These are phyloP conservation scores for Gonapodya sp. DNA, from an alignment of 192 early-diverging fungal species.

Conservation along the genomic window DNA sequence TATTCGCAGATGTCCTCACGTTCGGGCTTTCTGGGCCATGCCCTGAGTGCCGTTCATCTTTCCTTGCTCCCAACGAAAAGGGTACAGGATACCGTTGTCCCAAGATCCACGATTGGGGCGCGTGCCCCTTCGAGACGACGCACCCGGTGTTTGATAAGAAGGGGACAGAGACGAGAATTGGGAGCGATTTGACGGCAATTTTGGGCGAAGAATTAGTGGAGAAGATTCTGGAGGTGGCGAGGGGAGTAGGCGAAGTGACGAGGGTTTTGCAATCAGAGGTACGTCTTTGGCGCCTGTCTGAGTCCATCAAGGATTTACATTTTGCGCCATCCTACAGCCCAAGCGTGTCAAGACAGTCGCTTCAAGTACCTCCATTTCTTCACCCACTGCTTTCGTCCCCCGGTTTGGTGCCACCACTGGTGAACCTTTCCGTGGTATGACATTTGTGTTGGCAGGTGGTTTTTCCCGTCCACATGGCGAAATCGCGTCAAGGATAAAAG, in stretches of 20 bases:
- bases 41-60: not conserved
- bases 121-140: not conserved
- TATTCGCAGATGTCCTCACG: not conserved
- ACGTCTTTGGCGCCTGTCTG: not conserved
- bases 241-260: not conserved
- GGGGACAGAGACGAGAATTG: not conserved
- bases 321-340: too few relatives aligned
- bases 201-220: not conserved
- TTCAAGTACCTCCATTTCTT: too few relatives aligned
- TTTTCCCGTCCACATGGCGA: not conserved
- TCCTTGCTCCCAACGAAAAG: not conserved
- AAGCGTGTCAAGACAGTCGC: too few relatives aligned
- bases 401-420: not conserved
- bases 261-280: not conserved
- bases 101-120: not conserved
- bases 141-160: not conserved
- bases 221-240: not conserved
- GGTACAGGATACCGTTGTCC: not conserved
- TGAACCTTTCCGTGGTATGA: not conserved
- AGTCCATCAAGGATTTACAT: too few relatives aligned
- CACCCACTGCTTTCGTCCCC: not conserved
- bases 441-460: not conserved
- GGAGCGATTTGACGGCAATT: not conserved
- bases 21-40: not conserved
- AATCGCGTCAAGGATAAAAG: not conserved